phyloP scores from a whole-genome alignment of 129 eudicot genomes.

The Escallonia herrerae region DNA sequence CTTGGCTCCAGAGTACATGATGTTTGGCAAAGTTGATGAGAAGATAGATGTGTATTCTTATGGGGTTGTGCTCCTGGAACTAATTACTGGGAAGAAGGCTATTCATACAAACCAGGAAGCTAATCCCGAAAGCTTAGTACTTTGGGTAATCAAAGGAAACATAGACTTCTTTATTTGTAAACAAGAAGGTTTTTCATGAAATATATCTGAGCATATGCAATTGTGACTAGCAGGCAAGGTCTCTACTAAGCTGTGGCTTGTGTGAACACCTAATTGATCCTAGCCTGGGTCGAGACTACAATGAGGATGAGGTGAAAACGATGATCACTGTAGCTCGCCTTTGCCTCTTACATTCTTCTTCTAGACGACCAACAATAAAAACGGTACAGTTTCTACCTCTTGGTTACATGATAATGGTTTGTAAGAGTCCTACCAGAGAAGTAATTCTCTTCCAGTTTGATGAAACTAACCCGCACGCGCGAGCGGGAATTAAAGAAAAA shows the following conservation, averaged over 20 bases:
- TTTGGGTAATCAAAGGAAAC: conserved; percentile 19
- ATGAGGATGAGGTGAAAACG: conserved; percentile 34
- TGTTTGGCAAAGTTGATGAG: conserved; percentile 46
- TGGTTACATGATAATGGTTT: not conserved
- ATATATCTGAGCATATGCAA: not conserved
- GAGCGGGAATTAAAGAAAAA: too few species aligned
- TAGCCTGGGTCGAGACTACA: conserved; percentile 16
- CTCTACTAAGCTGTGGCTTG: conserved; percentile 29
- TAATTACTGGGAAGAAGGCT: conserved; percentile 38
- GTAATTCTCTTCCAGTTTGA: not conserved
- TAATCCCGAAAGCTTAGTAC: conserved; percentile 32
- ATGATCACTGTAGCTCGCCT: conserved; percentile 38
- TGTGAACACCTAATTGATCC: conserved; percentile 35
- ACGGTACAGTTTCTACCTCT: conserved; percentile 11
- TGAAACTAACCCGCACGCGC: too few species aligned
- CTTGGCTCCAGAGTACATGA: conserved; percentile 50
- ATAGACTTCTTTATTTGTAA: not conserved
- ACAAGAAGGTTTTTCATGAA: not conserved
- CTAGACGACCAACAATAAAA: conserved; percentile 37
- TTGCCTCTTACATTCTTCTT: conserved; percentile 43
- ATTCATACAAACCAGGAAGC: conserved; percentile 17
- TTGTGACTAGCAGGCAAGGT: conserved; percentile 29
- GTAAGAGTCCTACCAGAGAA: not conserved
- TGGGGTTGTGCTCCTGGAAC: conserved; percentile 39
- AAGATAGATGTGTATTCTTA: conserved; percentile 47